Conservation (phyloP, 768 basidiomycete species). For the Lepiota brunneoincarnata region DNA sequence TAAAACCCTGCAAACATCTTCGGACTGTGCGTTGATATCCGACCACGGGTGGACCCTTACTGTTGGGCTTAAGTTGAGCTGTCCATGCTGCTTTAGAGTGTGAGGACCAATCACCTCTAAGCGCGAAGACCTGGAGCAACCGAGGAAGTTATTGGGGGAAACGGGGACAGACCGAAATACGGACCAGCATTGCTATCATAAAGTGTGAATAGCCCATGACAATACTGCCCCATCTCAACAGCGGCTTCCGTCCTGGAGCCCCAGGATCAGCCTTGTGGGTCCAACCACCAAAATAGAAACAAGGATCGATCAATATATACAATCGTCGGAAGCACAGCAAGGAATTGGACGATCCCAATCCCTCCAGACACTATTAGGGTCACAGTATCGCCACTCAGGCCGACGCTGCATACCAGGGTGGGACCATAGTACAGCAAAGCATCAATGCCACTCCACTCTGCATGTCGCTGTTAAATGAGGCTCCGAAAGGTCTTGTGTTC, state of each 20-base stretch:
- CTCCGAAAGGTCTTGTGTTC: background rate
- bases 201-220: conserved; percentile 67
- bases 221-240: conserved; percentile 62
- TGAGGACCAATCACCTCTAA: conserved; percentile 52
- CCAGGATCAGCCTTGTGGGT: background rate
- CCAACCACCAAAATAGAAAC: background rate
- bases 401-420: conserved; percentile 61
- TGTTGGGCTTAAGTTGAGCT: too few relatives aligned
- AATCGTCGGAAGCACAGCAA: conserved; percentile 75
- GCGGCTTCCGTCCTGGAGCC: conserved; percentile 55
- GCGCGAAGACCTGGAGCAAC: conserved; percentile 42
- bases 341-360: conserved; percentile 73
- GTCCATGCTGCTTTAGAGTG: conserved; percentile 63
- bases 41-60: too few relatives aligned
- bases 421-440: conserved; percentile 84
- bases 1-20: too few relatives aligned
- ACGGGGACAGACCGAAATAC: background rate
- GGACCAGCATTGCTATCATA: conserved; percentile 60
- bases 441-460: conserved; percentile 89
- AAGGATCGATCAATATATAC: conserved; percentile 60
- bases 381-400: conserved; percentile 55
- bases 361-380: conserved; percentile 74
- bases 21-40: too few relatives aligned
- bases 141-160: background rate
- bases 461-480: background rate